Evolutionary conservation across 345 rosid species (phyloP).

Genomic region (Raphanus sativus): DNA sequence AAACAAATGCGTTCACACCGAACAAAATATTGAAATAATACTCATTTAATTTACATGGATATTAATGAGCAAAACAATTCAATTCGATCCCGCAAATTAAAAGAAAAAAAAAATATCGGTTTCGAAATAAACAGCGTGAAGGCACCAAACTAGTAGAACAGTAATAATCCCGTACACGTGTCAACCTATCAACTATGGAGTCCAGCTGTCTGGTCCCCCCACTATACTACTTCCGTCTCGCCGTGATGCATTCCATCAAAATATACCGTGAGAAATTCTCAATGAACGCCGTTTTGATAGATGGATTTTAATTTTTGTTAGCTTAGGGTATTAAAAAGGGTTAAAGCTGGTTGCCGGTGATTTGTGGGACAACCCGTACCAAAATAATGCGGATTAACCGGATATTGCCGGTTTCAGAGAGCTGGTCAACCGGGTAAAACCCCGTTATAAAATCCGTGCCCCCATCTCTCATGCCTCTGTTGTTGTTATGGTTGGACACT

Average conservation of each 20-base stretch:
- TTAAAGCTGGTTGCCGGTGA: constrained; percentile 41
- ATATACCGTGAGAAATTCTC: constrained; percentile 8
- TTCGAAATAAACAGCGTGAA: constrained; percentile 42
- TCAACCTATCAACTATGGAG: constrained; percentile 36
- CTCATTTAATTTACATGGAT: constrained; percentile 38
- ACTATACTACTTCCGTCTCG: constrained; percentile 1
- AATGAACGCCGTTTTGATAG: constrained; percentile 17
- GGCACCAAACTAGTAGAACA: constrained; percentile 48
- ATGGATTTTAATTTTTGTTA: background rate
- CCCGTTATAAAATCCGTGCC: constrained; percentile 35
- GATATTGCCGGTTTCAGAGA: constrained; percentile 37
- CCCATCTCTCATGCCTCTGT: background rate
- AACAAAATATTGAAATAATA: constrained; percentile 13
- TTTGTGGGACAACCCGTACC: constrained; percentile 41
- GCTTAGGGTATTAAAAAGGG: constrained; percentile 9
- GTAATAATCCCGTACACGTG: constrained; percentile 51
- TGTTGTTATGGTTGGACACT: constrained; percentile 13
- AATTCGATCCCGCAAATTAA: constrained; percentile 7
- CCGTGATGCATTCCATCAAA: background rate
- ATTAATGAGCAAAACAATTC: background rate
- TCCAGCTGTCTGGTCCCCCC: constrained; percentile 47
- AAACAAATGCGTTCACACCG: constrained; percentile 23
- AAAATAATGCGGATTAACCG: constrained; percentile 46
- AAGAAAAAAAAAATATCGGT: background rate
- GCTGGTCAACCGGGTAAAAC: constrained; percentile 32